Percentiles rank a stretch among this genome's conserved stretches.
These are phyloP conservation scores for Solanum tacnaense DNA, from an alignment of 257 asterid genomes.

Conservation along the genomic window DNA sequence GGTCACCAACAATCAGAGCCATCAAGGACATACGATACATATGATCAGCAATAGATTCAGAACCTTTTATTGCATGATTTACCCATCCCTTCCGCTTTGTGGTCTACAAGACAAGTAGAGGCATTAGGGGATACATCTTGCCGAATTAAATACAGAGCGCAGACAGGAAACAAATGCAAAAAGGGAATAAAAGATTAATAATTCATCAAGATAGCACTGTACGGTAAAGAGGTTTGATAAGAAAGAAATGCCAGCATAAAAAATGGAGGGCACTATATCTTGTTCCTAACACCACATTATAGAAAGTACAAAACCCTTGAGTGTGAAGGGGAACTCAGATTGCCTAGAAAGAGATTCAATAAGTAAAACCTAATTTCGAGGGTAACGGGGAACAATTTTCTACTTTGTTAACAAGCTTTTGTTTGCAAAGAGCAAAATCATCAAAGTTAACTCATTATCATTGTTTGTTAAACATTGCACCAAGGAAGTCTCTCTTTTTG, in stretches of 20 bases:
- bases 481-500: neutral
- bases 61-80: conserved; percentile 74
- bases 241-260: neutral
- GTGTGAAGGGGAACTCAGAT: neutral
- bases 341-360: no score
- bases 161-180: neutral
- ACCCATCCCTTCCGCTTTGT: conserved; percentile 97
- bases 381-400: neutral
- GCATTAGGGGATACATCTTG: neutral
- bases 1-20: conserved; percentile 81
- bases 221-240: neutral
- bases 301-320: neutral
- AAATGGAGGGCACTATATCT: neutral
- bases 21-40: conserved; percentile 95
- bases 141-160: neutral
- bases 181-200: neutral
- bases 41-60: conserved; percentile 96
- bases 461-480: neutral
- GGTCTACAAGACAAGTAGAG: conserved; percentile 29
- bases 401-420: neutral
- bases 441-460: neutral
- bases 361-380: neutral
- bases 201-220: neutral
- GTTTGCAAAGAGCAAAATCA: neutral
- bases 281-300: neutral